These are phyloP conservation scores for Eimeria acervulina DNA, from an alignment of 169 alveolate genomes.

Conservation along the genomic window DNA sequence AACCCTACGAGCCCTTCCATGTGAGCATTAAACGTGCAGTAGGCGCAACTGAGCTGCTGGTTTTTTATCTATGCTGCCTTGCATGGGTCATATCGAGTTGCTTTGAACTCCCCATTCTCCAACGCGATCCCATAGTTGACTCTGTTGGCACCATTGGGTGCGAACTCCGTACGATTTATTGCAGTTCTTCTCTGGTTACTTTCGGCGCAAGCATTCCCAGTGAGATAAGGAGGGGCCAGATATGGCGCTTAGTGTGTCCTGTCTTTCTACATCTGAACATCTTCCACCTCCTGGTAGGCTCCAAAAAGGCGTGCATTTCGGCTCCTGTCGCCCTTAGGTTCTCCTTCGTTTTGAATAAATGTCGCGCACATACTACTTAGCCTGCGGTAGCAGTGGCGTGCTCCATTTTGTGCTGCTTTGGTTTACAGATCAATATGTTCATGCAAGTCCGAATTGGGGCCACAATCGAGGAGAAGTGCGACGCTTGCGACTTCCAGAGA, in stretches of 20 bases:
- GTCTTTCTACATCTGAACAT: conserved; percentile 54
- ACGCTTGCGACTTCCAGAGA: neutral
- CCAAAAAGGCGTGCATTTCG: no score
- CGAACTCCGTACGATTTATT: neutral
- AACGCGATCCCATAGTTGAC: neutral
- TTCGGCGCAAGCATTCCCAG: conserved; percentile 75
- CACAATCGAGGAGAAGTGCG: conserved; percentile 25
- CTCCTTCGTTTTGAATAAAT: neutral
- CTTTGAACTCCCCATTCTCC: neutral
- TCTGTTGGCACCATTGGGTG: neutral
- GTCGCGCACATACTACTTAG: neutral
- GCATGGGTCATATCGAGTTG: neutral
- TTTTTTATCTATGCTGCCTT: neutral
- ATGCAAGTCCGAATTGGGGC: conserved; percentile 77
- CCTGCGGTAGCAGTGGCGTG: neutral
- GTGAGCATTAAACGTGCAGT: neutral
- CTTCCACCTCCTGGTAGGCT: conserved; percentile 65
- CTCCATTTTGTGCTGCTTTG: neutral
- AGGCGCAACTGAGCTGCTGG: neutral
- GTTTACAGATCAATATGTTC: conserved; percentile 62
- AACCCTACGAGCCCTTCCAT: conserved; percentile 61
- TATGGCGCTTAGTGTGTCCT: conserved; percentile 75
- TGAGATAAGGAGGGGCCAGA: conserved; percentile 66
- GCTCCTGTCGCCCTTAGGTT: neutral
- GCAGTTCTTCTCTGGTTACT: conserved; percentile 51